Evolutionary conservation across 495 filamentous ascomycete genomes (phyloP).

Genomic region (Pseudotulostoma volvatum): DNA sequence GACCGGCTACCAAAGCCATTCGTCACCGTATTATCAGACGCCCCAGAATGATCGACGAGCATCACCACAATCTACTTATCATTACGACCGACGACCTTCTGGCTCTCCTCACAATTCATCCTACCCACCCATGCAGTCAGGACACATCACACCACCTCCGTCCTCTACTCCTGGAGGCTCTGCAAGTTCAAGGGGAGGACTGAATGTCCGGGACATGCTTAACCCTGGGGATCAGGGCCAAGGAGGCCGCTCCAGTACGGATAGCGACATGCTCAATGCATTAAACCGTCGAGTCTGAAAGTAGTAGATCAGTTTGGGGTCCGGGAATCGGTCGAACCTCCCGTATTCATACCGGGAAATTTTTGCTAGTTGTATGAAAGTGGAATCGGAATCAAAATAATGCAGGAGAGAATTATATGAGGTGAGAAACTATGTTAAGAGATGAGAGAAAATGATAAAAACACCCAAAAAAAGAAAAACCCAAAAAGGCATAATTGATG

Average conservation of each 20-base stretch:
- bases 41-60: constrained; percentile 31
- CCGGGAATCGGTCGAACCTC: background rate
- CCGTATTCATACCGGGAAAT: too few relatives aligned
- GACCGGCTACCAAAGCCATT: constrained; percentile 31
- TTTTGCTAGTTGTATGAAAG: too few relatives aligned
- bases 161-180: constrained; percentile 22
- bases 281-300: constrained; percentile 30
- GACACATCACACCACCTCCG: constrained; percentile 25
- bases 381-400: constrained; percentile 1
- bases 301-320: constrained; percentile 6
- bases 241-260: constrained; percentile 33
- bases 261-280: constrained; percentile 41
- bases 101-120: constrained; percentile 35
- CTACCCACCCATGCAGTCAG: constrained; percentile 27
- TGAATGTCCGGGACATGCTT: constrained; percentile 39
- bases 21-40: constrained; percentile 30
- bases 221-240: constrained; percentile 25
- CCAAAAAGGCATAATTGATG: too few relatives aligned
- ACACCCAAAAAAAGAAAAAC: background rate
- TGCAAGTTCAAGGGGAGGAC: constrained; percentile 23
- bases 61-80: constrained; percentile 29
- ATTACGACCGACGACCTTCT: constrained; percentile 32
- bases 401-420: background rate
- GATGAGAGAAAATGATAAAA: constrained; percentile 1
- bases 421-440: background rate